Evolutionary conservation across 148 eudicot species (phyloP).

Genomic region (Camellia lanceoleosa): DNA sequence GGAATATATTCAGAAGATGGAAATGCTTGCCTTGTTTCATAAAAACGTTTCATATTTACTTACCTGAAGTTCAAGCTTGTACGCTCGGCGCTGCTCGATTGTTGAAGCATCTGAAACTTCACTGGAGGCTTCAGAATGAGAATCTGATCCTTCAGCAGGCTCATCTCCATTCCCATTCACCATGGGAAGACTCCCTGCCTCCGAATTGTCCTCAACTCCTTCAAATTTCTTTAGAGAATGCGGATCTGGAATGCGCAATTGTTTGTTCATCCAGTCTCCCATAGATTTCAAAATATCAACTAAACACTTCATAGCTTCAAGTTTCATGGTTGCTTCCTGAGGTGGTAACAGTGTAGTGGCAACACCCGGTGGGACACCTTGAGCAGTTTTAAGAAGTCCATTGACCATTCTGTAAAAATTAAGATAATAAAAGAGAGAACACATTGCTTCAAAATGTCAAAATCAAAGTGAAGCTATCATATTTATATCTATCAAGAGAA

Average conservation of each 20-base stretch:
- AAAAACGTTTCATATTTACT: slow-evolving; percentile 4
- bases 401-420: slow-evolving; percentile 79
- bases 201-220: slow-evolving; percentile 50
- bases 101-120: slow-evolving; percentile 86
- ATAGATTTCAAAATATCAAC: slow-evolving; percentile 81
- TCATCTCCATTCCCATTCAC: slow-evolving; percentile 79
- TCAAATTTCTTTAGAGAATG: slow-evolving; percentile 56
- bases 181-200: slow-evolving; percentile 46
- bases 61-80: slow-evolving; percentile 99
- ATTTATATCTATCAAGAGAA: neutral
- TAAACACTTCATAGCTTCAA: slow-evolving; percentile 95
- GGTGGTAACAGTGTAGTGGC: slow-evolving; percentile 81
- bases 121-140: slow-evolving; percentile 71
- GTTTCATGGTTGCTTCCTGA: slow-evolving; percentile 81
- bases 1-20: neutral
- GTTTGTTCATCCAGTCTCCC: slow-evolving; percentile 99
- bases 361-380: slow-evolving; percentile 94
- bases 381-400: slow-evolving; percentile 99
- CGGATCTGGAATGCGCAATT: slow-evolving; percentile 83
- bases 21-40: neutral
- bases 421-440: neutral
- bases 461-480: neutral
- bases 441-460: neutral
- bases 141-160: slow-evolving; percentile 69
- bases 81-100: slow-evolving; percentile 97